Evolutionary conservation across 345 rosid genomes (phyloP), one percentile per base, ranked within the genome.

Genomic region (Luvunga scandens): DNA sequence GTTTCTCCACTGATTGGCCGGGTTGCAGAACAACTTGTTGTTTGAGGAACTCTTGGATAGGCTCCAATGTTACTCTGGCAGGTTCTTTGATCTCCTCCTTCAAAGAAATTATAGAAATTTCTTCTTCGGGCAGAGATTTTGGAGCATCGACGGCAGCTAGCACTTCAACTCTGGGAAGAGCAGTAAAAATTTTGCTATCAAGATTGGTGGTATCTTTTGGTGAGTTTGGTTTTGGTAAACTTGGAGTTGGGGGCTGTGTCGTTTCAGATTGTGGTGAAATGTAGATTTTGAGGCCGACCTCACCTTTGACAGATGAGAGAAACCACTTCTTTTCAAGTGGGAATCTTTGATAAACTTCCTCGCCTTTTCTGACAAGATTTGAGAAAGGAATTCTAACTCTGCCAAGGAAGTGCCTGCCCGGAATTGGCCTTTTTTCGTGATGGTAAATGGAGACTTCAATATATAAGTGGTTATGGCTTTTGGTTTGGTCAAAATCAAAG

Each of bases 331-430:
- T 87, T 84, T 85, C 87, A 72, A 87, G 79, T 2, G 75, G 61
- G 75, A 85, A 84, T 53, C 83, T 82, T 48, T 89, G 88, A 73
- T 84, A 85, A 62, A 88, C 92, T 81, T 87, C 90, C 57, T 87
- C 88, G 18, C 85, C 90, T 79, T 86, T 72, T 82, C 79, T 74
- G 81, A 85, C 89, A 71, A 84, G 50, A 79, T 82, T 85, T 7
- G 86, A 85, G 69, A 79, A 79, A 76, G 89, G 69, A 75, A 87
- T 81, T 74, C 85, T 83, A 18, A 80, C 85, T 80, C 84, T 78
- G 34, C 89, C 90, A 56, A 87, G 88, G 82, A 88, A 87, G 65
- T 84, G 85, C 72, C 86, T 34, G 18, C 86, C 86, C 8, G 85
- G 87, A 80, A 80, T 63, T 0, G 88, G 88, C 76, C 87, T 83